Evolutionary conservation across 495 filamentous ascomycete species (phyloP), one percentile per base, ranked within the genome.

Genomic region (Durotheca rogersii): DNA sequence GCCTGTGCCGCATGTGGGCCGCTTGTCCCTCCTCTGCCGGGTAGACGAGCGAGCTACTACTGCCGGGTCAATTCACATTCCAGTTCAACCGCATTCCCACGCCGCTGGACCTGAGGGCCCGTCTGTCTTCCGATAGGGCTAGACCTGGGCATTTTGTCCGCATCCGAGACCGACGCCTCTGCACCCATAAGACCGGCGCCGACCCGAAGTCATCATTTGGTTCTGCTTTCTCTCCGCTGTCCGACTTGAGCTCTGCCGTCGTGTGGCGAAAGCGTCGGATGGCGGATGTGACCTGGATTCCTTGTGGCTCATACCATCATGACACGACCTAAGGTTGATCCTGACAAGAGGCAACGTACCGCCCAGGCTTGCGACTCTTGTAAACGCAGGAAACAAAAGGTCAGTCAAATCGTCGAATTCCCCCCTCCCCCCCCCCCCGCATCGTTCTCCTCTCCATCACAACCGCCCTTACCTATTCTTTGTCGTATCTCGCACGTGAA

Each of bases 381-480:
- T 72, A 90, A 89, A 71, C 74, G 83, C 43, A 78, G 86, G 57
- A 89, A 89, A 68, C 85, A 88, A 69, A 88, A 88, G 74, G 81
- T 82, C 53, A 69, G 79, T 69, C 39, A 37, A 40, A n/a, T n/a
- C n/a, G n/a, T 44, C 30, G 20, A 34, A 18, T 34, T 23, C 11
- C 14, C 36, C 32, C 17, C 25, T 30, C 35, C 30, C 36, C 35
- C 17, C 29, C 54, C n/a, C 4, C 41, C 35, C 33, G 41, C 21
- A 35, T 54, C 31, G 21, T 17, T 31, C 41, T 53, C 58, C 41
- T 25, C 35, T 51, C 39, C 38, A 23, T 37, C 7, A 11, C 47
- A 47, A 62, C 19, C n/a, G n/a, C n/a, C n/a, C 44, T 36, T 27
- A 29, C 40, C 16, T 56, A 41, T 32, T 25, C 14, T 14, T n/a